Percentiles rank a stretch among this genome's conserved stretches.
Conservation (phyloP, 305 asterid species). For the Rubia peregrina region DNA sequence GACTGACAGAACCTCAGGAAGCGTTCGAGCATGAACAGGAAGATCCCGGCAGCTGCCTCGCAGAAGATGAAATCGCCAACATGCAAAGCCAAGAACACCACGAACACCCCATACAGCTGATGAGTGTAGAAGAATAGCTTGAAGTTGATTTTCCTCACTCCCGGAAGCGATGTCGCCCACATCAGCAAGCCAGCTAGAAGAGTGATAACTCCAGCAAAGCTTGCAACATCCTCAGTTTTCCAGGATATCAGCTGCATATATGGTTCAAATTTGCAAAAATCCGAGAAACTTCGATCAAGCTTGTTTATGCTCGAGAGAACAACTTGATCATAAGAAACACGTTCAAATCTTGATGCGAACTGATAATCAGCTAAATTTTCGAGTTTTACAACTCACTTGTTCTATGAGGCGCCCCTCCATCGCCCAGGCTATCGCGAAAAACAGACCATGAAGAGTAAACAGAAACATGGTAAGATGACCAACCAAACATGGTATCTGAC, state of each 20-base stretch:
- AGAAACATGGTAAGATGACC: conserved; percentile 80
- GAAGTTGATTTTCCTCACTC: conserved; percentile 57
- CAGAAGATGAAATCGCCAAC: conserved; percentile 70
- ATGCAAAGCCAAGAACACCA: conserved; percentile 65
- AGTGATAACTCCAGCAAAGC: conserved; percentile 72
- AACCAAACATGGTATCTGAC: conserved; percentile 84
- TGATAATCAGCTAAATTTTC: too few species aligned
- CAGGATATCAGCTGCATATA: conserved; percentile 46
- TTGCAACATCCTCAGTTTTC: conserved; percentile 47
- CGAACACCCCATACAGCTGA: conserved; percentile 65
- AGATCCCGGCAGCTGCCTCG: conserved; percentile 57
- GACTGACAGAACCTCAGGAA: conserved; percentile 87
- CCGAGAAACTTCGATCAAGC: too few species aligned
- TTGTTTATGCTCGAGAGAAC: neutral
- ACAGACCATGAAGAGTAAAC: conserved; percentile 71
- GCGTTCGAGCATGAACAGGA: conserved; percentile 89
- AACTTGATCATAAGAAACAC: too few species aligned
- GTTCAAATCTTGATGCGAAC: too few species aligned
- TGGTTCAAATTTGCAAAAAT: neutral
- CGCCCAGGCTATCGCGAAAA: conserved; percentile 49
- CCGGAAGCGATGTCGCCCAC: conserved; percentile 91
- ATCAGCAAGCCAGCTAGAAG: conserved; percentile 63
- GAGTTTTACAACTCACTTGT: conserved; percentile 33
- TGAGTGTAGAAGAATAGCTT: conserved; percentile 87
- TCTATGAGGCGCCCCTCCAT: conserved; percentile 41